Evolutionary conservation across 2,329 filamentous ascomycete species (phyloP).

Genomic region (Parastagonospora nodorum): DNA sequence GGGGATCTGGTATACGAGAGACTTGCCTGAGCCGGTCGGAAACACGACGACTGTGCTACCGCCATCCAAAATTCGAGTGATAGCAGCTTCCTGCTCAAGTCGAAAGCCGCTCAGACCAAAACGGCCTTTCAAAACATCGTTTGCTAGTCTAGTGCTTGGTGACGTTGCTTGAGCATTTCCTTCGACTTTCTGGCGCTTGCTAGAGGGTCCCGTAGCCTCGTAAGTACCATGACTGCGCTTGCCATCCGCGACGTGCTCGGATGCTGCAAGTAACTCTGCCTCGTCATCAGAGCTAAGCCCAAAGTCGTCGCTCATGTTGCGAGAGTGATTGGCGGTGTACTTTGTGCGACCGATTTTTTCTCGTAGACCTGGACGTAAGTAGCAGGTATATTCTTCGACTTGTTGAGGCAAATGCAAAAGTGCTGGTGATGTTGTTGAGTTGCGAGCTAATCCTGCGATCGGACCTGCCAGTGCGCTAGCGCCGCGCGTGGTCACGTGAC

Average conservation of each 20-base stretch:
- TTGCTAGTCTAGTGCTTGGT: slow-evolving; percentile 28
- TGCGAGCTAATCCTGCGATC: too few species aligned
- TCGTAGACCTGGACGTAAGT: neutral
- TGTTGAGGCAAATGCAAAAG: too few species aligned
- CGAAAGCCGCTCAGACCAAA: slow-evolving; percentile 52
- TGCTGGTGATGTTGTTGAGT: too few species aligned
- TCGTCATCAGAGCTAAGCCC: slow-evolving; percentile 14
- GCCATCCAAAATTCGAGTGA: slow-evolving; percentile 50
- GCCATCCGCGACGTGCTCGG: neutral
- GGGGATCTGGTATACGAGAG: slow-evolving; percentile 81
- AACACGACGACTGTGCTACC: slow-evolving; percentile 58
- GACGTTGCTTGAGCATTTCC: neutral
- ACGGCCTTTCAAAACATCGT: slow-evolving; percentile 45
- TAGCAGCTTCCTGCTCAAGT: slow-evolving; percentile 54
- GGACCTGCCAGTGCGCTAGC: too few species aligned
- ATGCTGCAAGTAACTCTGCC: slow-evolving; percentile 3
- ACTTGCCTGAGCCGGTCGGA: slow-evolving; percentile 96
- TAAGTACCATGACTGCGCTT: slow-evolving; percentile 9
- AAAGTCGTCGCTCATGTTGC: slow-evolving; percentile 17
- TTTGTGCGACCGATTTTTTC: too few species aligned
- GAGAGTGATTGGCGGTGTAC: neutral
- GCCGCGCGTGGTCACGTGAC: too few species aligned
- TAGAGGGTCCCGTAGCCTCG: neutral
- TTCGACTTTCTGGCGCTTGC: slow-evolving; percentile 5
- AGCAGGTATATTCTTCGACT: too few species aligned